These are phyloP conservation scores for Paraglomus brasilianum DNA, from an alignment of 192 early-diverging fungal species.

Conservation along the genomic window DNA sequence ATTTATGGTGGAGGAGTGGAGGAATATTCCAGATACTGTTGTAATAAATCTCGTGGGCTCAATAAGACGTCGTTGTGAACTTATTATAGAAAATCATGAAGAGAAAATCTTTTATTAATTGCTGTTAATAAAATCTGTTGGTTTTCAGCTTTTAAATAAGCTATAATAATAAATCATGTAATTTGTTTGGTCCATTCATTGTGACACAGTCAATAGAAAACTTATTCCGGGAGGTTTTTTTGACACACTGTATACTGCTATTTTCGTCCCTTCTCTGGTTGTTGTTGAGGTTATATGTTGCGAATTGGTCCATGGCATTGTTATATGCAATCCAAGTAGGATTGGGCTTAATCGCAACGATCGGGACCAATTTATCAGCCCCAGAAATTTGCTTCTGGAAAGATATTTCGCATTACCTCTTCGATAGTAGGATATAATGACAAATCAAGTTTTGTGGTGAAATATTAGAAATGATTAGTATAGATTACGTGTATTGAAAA, in stretches of 20 bases:
- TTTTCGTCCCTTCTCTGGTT: constrained; percentile 2
- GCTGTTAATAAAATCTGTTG: too few relatives aligned
- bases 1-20: constrained; percentile 1
- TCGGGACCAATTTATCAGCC: not conserved
- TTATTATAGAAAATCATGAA: too few relatives aligned
- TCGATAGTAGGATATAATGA: constrained; percentile 2
- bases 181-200: too few relatives aligned
- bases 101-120: too few relatives aligned
- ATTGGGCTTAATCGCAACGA: not conserved
- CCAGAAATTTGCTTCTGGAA: constrained; percentile 8
- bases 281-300: constrained; percentile 1
- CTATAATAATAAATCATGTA: too few relatives aligned
- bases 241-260: too few relatives aligned
- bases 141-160: too few relatives aligned
- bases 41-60: constrained; percentile 4
- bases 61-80: too few relatives aligned
- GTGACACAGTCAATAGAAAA: too few relatives aligned
- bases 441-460: constrained; percentile 11
- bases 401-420: not conserved
- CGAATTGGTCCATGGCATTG: constrained; percentile 6
- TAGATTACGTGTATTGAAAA: constrained; percentile 6
- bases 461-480: constrained; percentile 21
- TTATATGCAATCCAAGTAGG: not conserved
- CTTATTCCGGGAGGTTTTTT: too few relatives aligned
- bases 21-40: not conserved